These are phyloP conservation scores for Nigrograna mackinnonii DNA, from an alignment of 2,329 filamentous ascomycete genomes.

Conservation along the genomic window DNA sequence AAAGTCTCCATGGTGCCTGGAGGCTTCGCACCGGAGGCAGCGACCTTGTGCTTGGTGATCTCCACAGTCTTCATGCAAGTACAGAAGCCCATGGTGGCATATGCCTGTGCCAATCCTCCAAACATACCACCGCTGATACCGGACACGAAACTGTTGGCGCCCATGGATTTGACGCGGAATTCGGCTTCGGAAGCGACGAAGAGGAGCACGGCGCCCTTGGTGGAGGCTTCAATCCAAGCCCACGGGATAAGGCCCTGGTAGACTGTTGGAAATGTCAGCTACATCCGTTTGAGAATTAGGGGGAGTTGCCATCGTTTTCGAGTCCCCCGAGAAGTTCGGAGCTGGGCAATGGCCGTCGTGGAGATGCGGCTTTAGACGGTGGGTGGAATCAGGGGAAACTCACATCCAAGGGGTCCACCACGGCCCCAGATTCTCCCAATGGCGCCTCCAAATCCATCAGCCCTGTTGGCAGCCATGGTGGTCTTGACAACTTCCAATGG, in stretches of 20 bases:
- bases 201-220: constrained; percentile 97
- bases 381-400: too few species aligned
- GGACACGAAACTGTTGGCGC: constrained; percentile 82
- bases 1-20: constrained; percentile 94
- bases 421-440: constrained; percentile 89
- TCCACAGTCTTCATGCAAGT: constrained; percentile 99
- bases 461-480: constrained; percentile 97
- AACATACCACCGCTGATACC: constrained; percentile 91
- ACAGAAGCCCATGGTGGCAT: constrained; percentile 99
- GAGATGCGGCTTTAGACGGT: constrained; percentile 4
- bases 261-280: constrained; percentile 60
- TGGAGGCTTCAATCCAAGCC: constrained; percentile 99
- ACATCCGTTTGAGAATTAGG: constrained; percentile 1
- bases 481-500: constrained; percentile 99
- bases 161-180: constrained; percentile 82
- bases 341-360: neutral
- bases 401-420: constrained; percentile 93
- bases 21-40: constrained; percentile 78
- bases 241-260: constrained; percentile 99
- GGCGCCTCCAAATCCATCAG: constrained; percentile 81
- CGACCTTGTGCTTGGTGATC: constrained; percentile 98
- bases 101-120: constrained; percentile 95
- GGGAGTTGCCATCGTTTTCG: neutral
- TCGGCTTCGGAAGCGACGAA: constrained; percentile 99
- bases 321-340: neutral